These are phyloP conservation scores for Lentinula sp. DNA, from an alignment of 768 basidiomycete genomes.

Conservation along the genomic window DNA sequence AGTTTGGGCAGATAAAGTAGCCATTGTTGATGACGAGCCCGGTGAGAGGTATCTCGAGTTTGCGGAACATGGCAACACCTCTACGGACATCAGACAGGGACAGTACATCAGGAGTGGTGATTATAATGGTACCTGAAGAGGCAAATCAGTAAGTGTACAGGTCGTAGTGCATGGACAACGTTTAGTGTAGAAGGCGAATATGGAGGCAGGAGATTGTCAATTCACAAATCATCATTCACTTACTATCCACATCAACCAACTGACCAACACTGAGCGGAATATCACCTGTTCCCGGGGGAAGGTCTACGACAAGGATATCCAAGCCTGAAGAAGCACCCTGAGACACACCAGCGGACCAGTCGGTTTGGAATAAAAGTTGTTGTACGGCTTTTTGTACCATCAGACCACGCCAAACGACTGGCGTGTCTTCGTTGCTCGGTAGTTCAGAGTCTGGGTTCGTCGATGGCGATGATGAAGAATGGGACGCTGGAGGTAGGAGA, in stretches of 20 bases:
- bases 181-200: too few relatives aligned
- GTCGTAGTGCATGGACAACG: not conserved
- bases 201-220: too few relatives aligned
- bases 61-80: constrained; percentile 89
- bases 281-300: constrained; percentile 97
- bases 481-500: constrained; percentile 55
- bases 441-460: constrained; percentile 19
- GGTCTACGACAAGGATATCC: constrained; percentile 88
- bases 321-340: constrained; percentile 32
- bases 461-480: not conserved
- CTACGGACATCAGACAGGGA: constrained; percentile 88
- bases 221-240: constrained; percentile 12
- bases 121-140: constrained; percentile 75
- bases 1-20: constrained; percentile 74
- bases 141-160: not conserved
- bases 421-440: constrained; percentile 57
- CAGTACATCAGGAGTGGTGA: constrained; percentile 95
- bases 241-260: constrained; percentile 78
- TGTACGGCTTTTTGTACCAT: constrained; percentile 99
- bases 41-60: constrained; percentile 80
- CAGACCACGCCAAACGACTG: constrained; percentile 92
- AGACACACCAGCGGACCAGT: constrained; percentile 57
- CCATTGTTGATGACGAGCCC: constrained; percentile 89
- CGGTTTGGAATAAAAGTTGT: constrained; percentile 92
- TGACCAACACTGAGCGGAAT: constrained; percentile 91